These are phyloP conservation scores for Mortierella sp. DNA, from an alignment of 371 early-diverging fungal species.

Conservation along the genomic window DNA sequence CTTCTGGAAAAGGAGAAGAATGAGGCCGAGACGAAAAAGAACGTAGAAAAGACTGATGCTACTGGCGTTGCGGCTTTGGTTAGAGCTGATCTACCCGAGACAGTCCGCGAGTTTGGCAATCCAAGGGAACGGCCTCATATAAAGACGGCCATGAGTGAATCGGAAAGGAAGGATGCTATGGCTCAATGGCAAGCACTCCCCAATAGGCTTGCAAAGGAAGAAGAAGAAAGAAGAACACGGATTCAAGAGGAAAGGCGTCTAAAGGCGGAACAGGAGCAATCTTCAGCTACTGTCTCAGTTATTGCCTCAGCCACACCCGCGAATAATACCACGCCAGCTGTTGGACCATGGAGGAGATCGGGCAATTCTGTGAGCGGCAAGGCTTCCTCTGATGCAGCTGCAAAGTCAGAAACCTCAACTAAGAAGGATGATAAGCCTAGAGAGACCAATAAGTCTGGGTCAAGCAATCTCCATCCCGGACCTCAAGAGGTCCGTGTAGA, in stretches of 20 bases:
- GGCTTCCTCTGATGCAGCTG: not conserved
- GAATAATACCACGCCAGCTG: slow-evolving; percentile 1
- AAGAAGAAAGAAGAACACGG: slow-evolving; percentile 7
- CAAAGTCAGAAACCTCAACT: not conserved
- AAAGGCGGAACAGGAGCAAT: slow-evolving; percentile 18
- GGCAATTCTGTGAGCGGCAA: slow-evolving; percentile 8
- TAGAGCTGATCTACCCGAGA: not conserved
- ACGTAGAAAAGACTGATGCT: not conserved
- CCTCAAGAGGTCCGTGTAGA: slow-evolving; percentile 17
- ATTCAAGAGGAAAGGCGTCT: slow-evolving; percentile 18
- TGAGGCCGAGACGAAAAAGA: slow-evolving; percentile 4
- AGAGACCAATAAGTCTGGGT: not conserved
- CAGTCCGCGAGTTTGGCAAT: slow-evolving; percentile 7
- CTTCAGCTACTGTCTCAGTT: not conserved
- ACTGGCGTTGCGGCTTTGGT: not conserved
- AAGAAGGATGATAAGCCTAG: slow-evolving; percentile 15
- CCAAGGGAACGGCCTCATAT: slow-evolving; percentile 10
- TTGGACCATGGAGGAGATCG: slow-evolving; percentile 25
- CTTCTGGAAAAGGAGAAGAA: slow-evolving; percentile 21
- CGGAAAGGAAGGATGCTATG: slow-evolving; percentile 17
- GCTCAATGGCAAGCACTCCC: slow-evolving; percentile 34
- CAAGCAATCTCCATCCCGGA: not conserved
- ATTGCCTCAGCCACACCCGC: not conserved
- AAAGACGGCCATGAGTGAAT: slow-evolving; percentile 6
- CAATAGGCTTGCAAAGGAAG: slow-evolving; percentile 23